Evolutionary conservation across 176 grass and related monocot species (phyloP).

Genomic region (Carex myosuroides): DNA sequence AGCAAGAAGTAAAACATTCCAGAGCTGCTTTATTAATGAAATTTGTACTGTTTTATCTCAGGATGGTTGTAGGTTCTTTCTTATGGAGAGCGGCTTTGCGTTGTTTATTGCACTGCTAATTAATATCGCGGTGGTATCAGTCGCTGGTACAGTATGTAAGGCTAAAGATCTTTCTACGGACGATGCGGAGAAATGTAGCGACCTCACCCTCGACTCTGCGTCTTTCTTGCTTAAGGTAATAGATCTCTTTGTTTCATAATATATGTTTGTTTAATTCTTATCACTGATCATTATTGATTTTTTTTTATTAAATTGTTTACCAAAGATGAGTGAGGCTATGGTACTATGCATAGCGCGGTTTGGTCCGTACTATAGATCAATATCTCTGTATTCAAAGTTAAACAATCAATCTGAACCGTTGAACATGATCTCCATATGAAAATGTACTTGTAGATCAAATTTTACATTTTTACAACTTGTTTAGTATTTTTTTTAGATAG

Average conservation of each 20-base stretch:
- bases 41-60: neutral
- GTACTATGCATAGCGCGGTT: no score
- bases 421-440: no score
- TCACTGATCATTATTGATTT: neutral
- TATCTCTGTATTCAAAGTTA: no score
- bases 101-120: slow-evolving; percentile 75
- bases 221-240: slow-evolving; percentile 79
- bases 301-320: no score
- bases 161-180: slow-evolving; percentile 33
- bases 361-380: no score
- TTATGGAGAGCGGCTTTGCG: slow-evolving; percentile 71
- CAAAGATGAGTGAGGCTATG: no score
- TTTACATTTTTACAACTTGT: no score
- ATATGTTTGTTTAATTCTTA: neutral
- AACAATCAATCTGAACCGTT: no score
- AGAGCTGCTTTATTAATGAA: no score
- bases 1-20: no score
- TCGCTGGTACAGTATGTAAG: slow-evolving; percentile 58
- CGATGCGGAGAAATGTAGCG: slow-evolving; percentile 30
- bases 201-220: slow-evolving; percentile 57
- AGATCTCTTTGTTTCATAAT: neutral
- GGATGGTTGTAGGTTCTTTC: slow-evolving; percentile 78
- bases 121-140: slow-evolving; percentile 72
- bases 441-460: no score
- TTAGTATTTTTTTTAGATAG: no score